Percentiles rank a stretch among this genome's conserved stretches.
Evolutionary conservation across 257 asterid genomes (phyloP).

Genomic region (Nyctanthes arbortristis): DNA sequence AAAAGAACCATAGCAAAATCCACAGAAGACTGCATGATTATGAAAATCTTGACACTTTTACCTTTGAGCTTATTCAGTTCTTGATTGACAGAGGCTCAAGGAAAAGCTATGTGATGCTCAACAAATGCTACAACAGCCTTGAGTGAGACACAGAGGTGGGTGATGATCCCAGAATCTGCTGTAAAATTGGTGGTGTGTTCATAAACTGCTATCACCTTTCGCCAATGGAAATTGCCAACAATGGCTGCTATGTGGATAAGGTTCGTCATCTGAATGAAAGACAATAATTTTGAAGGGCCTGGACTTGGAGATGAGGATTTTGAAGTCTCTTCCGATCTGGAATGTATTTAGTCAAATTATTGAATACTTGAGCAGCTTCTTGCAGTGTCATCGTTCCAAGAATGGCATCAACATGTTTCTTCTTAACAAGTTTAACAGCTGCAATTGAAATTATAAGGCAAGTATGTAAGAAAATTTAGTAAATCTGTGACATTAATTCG

Average conservation of each 20-base stretch:
- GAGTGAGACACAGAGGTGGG: slow-evolving; percentile 47
- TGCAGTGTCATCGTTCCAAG: slow-evolving; percentile 45
- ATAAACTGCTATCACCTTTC: slow-evolving; percentile 43
- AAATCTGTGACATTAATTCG: too few relatives aligned
- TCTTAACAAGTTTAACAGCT: slow-evolving; percentile 42
- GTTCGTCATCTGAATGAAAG: slow-evolving; percentile 34
- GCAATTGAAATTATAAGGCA: slow-evolving; percentile 3
- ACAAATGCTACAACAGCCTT: slow-evolving; percentile 31
- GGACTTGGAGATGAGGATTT: slow-evolving; percentile 12
- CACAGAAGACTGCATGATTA: slow-evolving; percentile 38
- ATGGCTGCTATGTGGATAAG: slow-evolving; percentile 40
- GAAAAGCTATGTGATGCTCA: slow-evolving; percentile 37
- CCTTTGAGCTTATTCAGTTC: slow-evolving; percentile 35
- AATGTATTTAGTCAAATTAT: slow-evolving; percentile 3
- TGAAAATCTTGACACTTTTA: slow-evolving; percentile 34
- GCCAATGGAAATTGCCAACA: slow-evolving; percentile 50
- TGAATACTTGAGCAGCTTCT: slow-evolving; percentile 47
- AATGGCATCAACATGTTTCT: slow-evolving; percentile 39
- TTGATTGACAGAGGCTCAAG: slow-evolving; percentile 23
- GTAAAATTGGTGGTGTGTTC: slow-evolving; percentile 37
- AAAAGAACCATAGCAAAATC: slow-evolving; percentile 48
- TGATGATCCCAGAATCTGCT: slow-evolving; percentile 26
- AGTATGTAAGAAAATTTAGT: too few relatives aligned
- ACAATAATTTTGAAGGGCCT: not conserved
- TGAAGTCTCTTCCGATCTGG: slow-evolving; percentile 42